Evolutionary conservation across 345 rosid genomes (phyloP), one percentile per base, ranked within the genome.

Genomic region (Cardiospermum halicacabum): DNA sequence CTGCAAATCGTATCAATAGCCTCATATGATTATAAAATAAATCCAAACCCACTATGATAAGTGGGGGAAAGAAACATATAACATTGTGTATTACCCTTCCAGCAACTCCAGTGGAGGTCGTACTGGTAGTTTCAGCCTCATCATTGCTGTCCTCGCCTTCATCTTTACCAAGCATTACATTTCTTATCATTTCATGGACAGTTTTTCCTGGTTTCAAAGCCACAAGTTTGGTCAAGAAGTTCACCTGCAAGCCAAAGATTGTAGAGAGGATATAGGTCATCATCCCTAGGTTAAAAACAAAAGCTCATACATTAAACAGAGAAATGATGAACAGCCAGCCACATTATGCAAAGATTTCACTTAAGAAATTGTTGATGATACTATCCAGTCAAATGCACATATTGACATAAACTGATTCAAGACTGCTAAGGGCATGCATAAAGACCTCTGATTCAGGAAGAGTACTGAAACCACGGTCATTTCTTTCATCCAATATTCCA

Each of bases 401-500:
- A 55, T 16, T 18, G 3, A 45, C 30, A 28, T 48, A 39, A 9
- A 42, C 45, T 40, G 58, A 42, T 30, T 26, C 39, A 66, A 32
- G 13, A 32, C 21, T 31, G 9, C 43, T 18, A 54, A 58, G 57
- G 30, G 28, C 69, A 31, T 53, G 56, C 24, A n/a, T 18, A 25
- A 61, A 65, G 30, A 86, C 98, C 93, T 93, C 97, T 67, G 98
- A 88, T 79, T 90, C 88, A 43, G 97, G 97, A 72, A 90, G 86
- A 30, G 98, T 86, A 47, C 71, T 75, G 65, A 89, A 90, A 53
- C 98, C 98, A 66, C 95, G 89, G 73, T 90, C 96, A 81, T 88
- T 93, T 80, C 98, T 84, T 75, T 88, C 94, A 74, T 93, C 98
- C 56, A 90, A 78, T 62, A 93, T 84, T 75, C 98, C 97, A 66